These are phyloP conservation scores for Ceriops decandra DNA, from an alignment of 345 rosid genomes.

Conservation along the genomic window DNA sequence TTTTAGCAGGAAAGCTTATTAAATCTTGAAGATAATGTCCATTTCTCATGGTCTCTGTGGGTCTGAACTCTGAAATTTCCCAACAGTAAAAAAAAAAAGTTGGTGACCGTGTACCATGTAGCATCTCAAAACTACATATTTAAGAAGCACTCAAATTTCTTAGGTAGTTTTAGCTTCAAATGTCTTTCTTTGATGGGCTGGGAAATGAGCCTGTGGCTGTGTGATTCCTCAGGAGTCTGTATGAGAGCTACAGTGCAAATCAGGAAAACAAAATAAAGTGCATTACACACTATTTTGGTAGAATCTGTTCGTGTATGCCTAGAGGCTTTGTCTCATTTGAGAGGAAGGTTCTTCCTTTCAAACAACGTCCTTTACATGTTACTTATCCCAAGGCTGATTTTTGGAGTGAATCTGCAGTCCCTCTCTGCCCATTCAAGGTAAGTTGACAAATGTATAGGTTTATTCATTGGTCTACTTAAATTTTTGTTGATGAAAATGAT, in stretches of 20 bases:
- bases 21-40: no score
- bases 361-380: constrained; percentile 16
- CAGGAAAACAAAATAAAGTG: constrained; percentile 80
- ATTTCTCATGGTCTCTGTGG: no score
- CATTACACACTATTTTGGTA: constrained; percentile 68
- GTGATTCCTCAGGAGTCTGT: constrained; percentile 54
- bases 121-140: no score
- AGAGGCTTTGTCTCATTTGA: constrained; percentile 74
- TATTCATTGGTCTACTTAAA: neutral
- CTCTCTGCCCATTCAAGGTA: constrained; percentile 80
- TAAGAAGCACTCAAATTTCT: no score
- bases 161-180: no score
- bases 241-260: constrained; percentile 52
- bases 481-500: neutral
- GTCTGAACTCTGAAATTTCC: no score
- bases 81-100: no score
- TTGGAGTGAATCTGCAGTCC: constrained; percentile 60
- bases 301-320: constrained; percentile 60
- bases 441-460: neutral
- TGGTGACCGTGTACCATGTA: no score
- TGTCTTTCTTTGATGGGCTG: neutral
- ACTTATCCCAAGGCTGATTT: constrained; percentile 51
- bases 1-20: no score
- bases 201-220: constrained; percentile 9
- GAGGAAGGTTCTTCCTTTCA: constrained; percentile 66